Conservation (phyloP, 2,329 filamentous ascomycete species). For the Aspergillus nomiae region DNA sequence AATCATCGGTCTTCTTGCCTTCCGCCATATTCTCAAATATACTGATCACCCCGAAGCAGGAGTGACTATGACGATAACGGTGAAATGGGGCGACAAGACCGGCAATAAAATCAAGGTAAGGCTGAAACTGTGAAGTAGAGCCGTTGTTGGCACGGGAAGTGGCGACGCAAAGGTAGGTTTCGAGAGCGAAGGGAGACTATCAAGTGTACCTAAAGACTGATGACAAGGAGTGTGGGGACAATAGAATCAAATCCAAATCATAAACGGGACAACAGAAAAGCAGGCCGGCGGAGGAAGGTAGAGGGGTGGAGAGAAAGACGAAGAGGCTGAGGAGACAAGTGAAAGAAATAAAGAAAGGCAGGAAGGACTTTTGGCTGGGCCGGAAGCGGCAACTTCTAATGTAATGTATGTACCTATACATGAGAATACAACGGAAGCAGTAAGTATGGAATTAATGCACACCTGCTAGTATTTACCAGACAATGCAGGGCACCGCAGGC, state of each 20-base stretch:
- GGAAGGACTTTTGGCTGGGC: conserved; percentile 1
- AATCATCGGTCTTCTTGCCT: conserved; percentile 84
- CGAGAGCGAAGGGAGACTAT: not conserved
- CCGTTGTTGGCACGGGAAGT: not conserved
- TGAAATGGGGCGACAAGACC: not conserved
- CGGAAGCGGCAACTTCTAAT: conserved; percentile 15
- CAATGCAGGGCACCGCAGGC: not conserved
- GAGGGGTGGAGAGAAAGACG: no score
- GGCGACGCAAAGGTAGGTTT: not conserved
- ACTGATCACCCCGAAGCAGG: conserved; percentile 3
- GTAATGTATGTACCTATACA: not conserved
- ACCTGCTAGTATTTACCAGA: not conserved
- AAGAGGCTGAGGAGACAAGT: no score
- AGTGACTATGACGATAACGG: not conserved
- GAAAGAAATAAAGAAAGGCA: not conserved
- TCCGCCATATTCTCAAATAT: conserved; percentile 67
- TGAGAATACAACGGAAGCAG: not conserved
- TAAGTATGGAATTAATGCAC: not conserved
- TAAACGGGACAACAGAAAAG: not conserved
- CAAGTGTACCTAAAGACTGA: not conserved
- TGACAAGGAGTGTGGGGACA: not conserved
- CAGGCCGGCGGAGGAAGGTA: not conserved
- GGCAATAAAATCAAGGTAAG: not conserved
- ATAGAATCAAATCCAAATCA: not conserved
- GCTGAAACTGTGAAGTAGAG: not conserved